Conservation (phyloP, 495 filamentous ascomycete genomes). For the Sordaria brevicollis region DNA sequence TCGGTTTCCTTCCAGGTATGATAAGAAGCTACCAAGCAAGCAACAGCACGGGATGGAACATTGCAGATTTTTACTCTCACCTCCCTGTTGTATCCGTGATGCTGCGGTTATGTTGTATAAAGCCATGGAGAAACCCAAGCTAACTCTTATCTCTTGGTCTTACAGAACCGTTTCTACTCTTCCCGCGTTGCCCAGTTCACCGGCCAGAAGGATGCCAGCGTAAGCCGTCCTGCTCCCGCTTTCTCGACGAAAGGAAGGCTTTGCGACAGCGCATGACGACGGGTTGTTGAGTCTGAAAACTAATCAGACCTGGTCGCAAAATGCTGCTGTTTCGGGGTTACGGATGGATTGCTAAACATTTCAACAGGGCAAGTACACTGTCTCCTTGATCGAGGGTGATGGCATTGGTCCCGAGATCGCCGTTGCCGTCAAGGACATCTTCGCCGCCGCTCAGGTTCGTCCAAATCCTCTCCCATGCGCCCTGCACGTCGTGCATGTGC, state of each 20-base stretch:
- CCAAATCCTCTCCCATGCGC: slow-evolving; percentile 5
- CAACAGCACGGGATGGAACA: neutral
- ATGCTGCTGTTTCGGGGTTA: neutral
- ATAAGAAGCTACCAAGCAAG: slow-evolving; percentile 6
- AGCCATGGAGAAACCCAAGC: neutral
- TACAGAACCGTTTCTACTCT: slow-evolving; percentile 24
- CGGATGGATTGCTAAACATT: slow-evolving; percentile 6
- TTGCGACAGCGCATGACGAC: slow-evolving; percentile 4
- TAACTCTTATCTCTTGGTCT: neutral
- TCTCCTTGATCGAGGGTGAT: slow-evolving; percentile 96
- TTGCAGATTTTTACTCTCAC: neutral
- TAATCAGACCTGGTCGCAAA: slow-evolving; percentile 24
- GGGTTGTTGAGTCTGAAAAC: slow-evolving; percentile 25
- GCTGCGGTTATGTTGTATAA: neutral
- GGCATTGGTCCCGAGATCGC: slow-evolving; percentile 97
- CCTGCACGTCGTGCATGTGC: slow-evolving; percentile 11
- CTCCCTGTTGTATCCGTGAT: neutral
- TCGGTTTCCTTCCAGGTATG: slow-evolving; percentile 36
- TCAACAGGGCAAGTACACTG: slow-evolving; percentile 81
- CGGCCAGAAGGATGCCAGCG: slow-evolving; percentile 77
- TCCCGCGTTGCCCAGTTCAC: slow-evolving; percentile 78
- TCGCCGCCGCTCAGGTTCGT: slow-evolving; percentile 81
- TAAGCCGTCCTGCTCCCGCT: slow-evolving; percentile 36
- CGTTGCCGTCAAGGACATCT: slow-evolving; percentile 96
- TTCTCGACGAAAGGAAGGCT: neutral